phyloP scores from a whole-genome alignment of 805 yeast species.

The Yarrowia porcina region DNA sequence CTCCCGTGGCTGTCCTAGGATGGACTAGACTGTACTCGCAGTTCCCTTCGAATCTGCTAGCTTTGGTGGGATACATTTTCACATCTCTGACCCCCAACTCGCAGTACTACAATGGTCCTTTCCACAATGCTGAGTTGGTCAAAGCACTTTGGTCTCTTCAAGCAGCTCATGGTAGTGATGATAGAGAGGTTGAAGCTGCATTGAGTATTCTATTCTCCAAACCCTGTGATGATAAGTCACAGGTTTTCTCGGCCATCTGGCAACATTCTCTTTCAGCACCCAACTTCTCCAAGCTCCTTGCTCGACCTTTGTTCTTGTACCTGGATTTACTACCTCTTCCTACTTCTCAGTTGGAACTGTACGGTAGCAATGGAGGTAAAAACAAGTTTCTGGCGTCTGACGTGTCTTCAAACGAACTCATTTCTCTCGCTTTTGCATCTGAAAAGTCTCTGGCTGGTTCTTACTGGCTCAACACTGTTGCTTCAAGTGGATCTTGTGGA shows the following conservation, averaged over 20 bases:
- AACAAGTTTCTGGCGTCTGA: constrained; percentile 7
- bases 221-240: constrained; percentile 12
- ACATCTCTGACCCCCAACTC: constrained; percentile 10
- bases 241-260: constrained; percentile 16
- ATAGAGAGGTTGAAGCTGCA: constrained; percentile 60
- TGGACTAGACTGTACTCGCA: constrained; percentile 1
- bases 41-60: constrained; percentile 8
- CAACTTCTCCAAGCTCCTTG: constrained; percentile 5
- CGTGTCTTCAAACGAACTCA: constrained; percentile 17
- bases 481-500: constrained; percentile 51
- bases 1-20: constrained; percentile 12
- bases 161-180: constrained; percentile 45
- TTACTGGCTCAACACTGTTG: constrained; percentile 32
- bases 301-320: constrained; percentile 11
- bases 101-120: constrained; percentile 19
- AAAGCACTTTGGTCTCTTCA: constrained; percentile 58
- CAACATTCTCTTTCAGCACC: constrained; percentile 13
- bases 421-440: constrained; percentile 14
- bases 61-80: constrained; percentile 15
- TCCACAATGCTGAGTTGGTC: constrained; percentile 67
- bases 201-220: constrained; percentile 12
- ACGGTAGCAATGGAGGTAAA: neutral
- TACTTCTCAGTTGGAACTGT: constrained; percentile 13
- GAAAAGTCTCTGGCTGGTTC: constrained; percentile 20
- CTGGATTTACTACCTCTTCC: constrained; percentile 15